phyloP scores from a whole-genome alignment of 805 yeast genomes.

The Candida chauliodis region DNA sequence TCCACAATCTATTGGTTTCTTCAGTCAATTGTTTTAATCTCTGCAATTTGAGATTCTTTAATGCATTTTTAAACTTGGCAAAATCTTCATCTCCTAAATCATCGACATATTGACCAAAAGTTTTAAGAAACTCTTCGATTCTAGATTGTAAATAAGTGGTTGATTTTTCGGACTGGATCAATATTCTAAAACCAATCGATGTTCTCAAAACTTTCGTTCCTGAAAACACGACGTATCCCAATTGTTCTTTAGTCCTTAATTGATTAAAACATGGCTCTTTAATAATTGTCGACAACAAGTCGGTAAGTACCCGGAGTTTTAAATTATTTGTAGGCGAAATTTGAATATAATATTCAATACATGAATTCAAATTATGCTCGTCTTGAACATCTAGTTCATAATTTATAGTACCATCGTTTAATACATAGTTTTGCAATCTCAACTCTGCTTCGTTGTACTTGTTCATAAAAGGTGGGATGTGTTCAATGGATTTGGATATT shows the following conservation, averaged over 20 bases:
- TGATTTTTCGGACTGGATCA: conserved; percentile 81
- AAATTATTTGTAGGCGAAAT: conserved; percentile 40
- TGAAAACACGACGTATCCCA: conserved; percentile 91
- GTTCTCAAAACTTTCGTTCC: conserved; percentile 68
- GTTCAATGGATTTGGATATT: conserved; percentile 33
- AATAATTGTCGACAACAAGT: conserved; percentile 66
- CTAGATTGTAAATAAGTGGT: conserved; percentile 73
- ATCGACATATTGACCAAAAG: conserved; percentile 42
- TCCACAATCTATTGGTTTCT: conserved; percentile 66
- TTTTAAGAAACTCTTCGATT: conserved; percentile 60
- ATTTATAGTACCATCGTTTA: conserved; percentile 34
- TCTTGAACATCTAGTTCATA: conserved; percentile 56
- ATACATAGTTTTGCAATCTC: conserved; percentile 33
- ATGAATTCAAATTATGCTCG: conserved; percentile 71
- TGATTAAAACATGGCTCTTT: conserved; percentile 89
- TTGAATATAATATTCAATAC: conserved; percentile 76
- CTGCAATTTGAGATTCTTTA: conserved; percentile 61
- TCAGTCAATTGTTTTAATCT: conserved; percentile 76
- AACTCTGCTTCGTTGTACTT: conserved; percentile 27
- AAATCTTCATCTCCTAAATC: conserved; percentile 63
- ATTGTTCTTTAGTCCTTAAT: conserved; percentile 88
- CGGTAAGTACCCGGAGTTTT: conserved; percentile 47
- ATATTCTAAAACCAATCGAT: conserved; percentile 64
- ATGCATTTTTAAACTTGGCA: conserved; percentile 63
- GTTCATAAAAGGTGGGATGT: conserved; percentile 25